phyloP scores from a whole-genome alignment of 225 moss, liverwort and hornwort species.

The Bryoerythrophyllum caledonicum region DNA sequence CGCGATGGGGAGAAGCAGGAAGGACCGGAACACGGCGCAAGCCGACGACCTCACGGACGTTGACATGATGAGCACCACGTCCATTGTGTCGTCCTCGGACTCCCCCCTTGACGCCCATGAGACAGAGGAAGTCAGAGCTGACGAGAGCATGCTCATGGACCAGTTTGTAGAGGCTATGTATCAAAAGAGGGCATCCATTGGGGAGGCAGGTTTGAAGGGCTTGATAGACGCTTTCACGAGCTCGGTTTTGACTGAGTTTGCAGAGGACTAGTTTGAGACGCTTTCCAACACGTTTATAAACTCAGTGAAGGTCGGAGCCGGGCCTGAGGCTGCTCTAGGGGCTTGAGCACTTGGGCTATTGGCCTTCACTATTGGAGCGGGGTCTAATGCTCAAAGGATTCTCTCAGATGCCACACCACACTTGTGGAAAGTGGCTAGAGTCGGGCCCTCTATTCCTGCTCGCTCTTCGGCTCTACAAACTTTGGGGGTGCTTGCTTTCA shows the following conservation, averaged over 20 bases:
- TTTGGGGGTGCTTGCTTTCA: constrained; percentile 70
- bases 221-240: constrained; percentile 66
- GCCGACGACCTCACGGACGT: too few relatives aligned
- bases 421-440: constrained; percentile 74
- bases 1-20: too few relatives aligned
- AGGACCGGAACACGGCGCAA: too few relatives aligned
- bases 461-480: constrained; percentile 69
- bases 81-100: neutral
- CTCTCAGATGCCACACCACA: constrained; percentile 67
- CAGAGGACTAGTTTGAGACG: constrained; percentile 73
- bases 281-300: constrained; percentile 68
- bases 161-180: too few relatives aligned
- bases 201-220: constrained; percentile 73
- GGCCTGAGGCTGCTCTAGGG: constrained; percentile 63
- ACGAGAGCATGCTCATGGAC: too few relatives aligned
- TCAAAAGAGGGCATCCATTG: constrained; percentile 49
- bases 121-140: too few relatives aligned
- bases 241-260: constrained; percentile 62
- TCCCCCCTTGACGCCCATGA: too few relatives aligned
- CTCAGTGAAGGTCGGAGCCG: constrained; percentile 68
- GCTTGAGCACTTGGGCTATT: constrained; percentile 78
- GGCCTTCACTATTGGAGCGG: constrained; percentile 73
- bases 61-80: too few relatives aligned
- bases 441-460: constrained; percentile 56
- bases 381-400: constrained; percentile 51